A percentile compares a stretch with the other conserved stretches of the same genome.
These are phyloP conservation scores for Fagus crenata DNA, from an alignment of 306 rosid genomes.

Conservation along the genomic window DNA sequence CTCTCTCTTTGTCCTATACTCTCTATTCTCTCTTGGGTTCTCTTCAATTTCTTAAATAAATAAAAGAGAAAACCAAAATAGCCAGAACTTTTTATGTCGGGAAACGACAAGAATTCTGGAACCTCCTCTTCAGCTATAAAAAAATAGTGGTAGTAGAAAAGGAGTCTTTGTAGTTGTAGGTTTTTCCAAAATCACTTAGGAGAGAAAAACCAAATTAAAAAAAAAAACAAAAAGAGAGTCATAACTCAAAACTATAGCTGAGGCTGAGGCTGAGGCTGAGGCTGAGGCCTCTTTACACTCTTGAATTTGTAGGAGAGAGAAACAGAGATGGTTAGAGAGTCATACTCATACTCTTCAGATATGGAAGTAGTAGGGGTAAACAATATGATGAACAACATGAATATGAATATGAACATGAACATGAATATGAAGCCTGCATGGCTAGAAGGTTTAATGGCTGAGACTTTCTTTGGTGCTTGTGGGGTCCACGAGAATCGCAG, in stretches of 20 bases:
- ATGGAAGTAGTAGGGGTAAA: conserved; percentile 26
- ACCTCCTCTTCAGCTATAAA: conserved; percentile 52
- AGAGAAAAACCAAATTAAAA: background rate
- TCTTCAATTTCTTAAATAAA: background rate
- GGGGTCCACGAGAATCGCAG: conserved; percentile 75
- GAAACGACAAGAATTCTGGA: conserved; percentile 56
- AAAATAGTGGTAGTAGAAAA: conserved; percentile 29
- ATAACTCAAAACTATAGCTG: background rate
- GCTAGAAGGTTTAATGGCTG: conserved; percentile 71
- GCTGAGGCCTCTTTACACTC: too few species aligned
- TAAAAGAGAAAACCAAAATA: too few species aligned
- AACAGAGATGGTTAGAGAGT: conserved; percentile 37
- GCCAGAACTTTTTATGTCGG: background rate
- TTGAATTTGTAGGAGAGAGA: background rate
- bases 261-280: background rate
- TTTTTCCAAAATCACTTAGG: conserved; percentile 23
- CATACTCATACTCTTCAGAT: conserved; percentile 20
- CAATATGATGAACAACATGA: conserved; percentile 13
- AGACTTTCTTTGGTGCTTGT: conserved; percentile 92
- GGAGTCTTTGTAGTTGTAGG: conserved; percentile 32
- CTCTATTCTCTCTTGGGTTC: background rate
- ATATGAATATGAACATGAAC: conserved; percentile 30
- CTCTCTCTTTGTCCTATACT: background rate
- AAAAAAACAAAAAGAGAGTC: background rate
- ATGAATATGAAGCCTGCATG: conserved; percentile 79